Percentiles rank a stretch among this genome's conserved stretches.
These are phyloP conservation scores for Russula abietina DNA, from an alignment of 768 basidiomycete genomes.

Conservation along the genomic window DNA sequence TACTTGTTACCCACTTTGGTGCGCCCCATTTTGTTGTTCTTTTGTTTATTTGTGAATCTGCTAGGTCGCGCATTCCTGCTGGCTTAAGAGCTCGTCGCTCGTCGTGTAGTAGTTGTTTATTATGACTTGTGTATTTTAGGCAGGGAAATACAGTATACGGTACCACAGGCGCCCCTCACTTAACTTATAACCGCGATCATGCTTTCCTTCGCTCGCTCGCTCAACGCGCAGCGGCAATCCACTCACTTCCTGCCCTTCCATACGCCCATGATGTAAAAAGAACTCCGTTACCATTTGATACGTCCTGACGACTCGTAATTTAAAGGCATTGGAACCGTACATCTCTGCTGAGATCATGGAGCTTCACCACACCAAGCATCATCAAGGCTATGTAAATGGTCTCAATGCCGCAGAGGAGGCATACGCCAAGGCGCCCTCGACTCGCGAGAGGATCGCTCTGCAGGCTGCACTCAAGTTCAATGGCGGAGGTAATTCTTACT, in stretches of 20 bases:
- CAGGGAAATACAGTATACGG: neutral
- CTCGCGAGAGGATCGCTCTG: slow-evolving; percentile 72
- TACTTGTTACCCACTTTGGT: slow-evolving; percentile 8
- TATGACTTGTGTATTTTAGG: slow-evolving; percentile 9
- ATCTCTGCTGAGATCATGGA: slow-evolving; percentile 93
- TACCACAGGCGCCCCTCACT: neutral
- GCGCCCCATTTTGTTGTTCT: neutral
- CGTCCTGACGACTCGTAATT: slow-evolving; percentile 15
- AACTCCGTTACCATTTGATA: neutral
- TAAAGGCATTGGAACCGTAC: slow-evolving; percentile 84
- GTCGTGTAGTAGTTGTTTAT: slow-evolving; percentile 12
- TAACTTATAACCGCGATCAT: neutral
- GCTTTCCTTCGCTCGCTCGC: slow-evolving; percentile 37
- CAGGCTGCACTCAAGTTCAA: slow-evolving; percentile 96
- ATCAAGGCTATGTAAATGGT: slow-evolving; percentile 90
- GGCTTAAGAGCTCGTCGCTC: neutral
- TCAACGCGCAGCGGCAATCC: slow-evolving; percentile 41
- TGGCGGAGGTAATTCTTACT: slow-evolving; percentile 59
- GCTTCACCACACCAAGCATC: slow-evolving; percentile 87
- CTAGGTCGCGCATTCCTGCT: neutral
- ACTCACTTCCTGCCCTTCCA: slow-evolving; percentile 74
- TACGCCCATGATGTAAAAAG: slow-evolving; percentile 67
- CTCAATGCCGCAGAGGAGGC: slow-evolving; percentile 88
- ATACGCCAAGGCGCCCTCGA: slow-evolving; percentile 58
- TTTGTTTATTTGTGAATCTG: neutral